phyloP scores from a whole-genome alignment of 164 flowering plant genomes.

The Umbilicus rupestris region DNA sequence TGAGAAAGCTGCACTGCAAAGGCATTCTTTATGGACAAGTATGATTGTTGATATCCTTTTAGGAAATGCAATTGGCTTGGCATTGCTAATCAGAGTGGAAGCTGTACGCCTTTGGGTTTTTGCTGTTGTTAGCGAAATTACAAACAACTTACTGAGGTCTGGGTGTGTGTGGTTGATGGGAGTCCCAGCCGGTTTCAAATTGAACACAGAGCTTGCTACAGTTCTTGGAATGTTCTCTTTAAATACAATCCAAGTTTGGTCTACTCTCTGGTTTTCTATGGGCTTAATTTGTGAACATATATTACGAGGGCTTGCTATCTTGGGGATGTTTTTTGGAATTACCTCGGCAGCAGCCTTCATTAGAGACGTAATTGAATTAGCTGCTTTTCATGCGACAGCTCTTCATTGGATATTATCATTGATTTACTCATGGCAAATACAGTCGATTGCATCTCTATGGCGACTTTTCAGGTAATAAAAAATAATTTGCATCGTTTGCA shows the following conservation, averaged over 20 bases:
- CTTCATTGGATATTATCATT: conserved; percentile 62
- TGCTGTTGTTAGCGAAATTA: conserved; percentile 31
- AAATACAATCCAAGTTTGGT: conserved; percentile 87
- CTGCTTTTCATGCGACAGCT: conserved; percentile 52
- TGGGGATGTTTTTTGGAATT: conserved; percentile 65
- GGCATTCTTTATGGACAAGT: conserved; percentile 77
- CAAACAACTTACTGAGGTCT: conserved; percentile 60
- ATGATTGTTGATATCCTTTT: conserved; percentile 55
- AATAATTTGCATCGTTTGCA: neutral
- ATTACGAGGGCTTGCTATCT: conserved; percentile 53
- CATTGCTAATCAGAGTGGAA: conserved; percentile 38
- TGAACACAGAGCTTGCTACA: conserved; percentile 83
- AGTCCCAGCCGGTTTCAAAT: conserved; percentile 94
- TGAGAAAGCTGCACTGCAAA: conserved; percentile 55
- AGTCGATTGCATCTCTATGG: conserved; percentile 81
- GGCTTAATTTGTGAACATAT: conserved; percentile 35
- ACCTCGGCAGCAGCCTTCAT: conserved; percentile 64
- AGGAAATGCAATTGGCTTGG: conserved; percentile 60
- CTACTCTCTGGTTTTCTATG: conserved; percentile 62
- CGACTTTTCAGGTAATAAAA: conserved; percentile 76
- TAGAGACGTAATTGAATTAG: conserved; percentile 45
- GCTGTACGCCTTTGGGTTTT: conserved; percentile 34
- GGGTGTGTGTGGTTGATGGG: conserved; percentile 99
- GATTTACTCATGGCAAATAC: conserved; percentile 66
- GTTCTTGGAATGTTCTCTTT: conserved; percentile 74